A percentile compares a stretch with the other conserved stretches of the same genome.
Conservation (phyloP, 2,329 filamentous ascomycete species). For the Cordyceps farinosa region DNA sequence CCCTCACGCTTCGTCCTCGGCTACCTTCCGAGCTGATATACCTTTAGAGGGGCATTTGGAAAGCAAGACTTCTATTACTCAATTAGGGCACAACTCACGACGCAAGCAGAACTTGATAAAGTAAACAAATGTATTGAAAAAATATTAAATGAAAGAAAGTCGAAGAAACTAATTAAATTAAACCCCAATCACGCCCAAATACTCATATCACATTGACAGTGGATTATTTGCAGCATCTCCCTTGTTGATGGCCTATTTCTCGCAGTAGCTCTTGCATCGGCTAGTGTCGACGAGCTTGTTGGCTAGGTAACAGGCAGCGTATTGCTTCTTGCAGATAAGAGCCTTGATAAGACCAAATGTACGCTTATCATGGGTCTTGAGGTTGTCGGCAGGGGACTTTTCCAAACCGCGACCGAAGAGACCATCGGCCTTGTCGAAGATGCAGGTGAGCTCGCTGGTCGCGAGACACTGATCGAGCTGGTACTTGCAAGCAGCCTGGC, state of each 20-base stretch:
- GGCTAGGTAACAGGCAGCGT: constrained; percentile 12
- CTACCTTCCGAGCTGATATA: no score
- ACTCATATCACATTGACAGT: neutral
- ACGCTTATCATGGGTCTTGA: constrained; percentile 10
- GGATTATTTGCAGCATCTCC: neutral
- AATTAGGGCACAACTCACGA: no score
- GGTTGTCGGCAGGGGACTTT: neutral
- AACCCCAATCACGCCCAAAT: neutral
- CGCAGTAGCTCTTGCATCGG: constrained; percentile 3
- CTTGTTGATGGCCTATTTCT: neutral
- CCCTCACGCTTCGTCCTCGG: no score
- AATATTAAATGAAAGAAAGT: constrained; percentile 3
- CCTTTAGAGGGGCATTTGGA: no score
- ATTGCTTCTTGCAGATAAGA: constrained; percentile 17
- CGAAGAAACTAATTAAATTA: neutral
- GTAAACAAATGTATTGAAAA: neutral
- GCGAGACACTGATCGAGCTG: constrained; percentile 12
- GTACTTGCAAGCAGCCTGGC: constrained; percentile 16
- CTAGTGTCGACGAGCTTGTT: neutral
- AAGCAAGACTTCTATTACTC: no score
- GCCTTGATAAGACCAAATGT: constrained; percentile 11
- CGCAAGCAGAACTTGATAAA: neutral
- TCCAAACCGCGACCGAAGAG: neutral
- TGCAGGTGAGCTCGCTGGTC: neutral
- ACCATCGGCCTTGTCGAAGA: constrained; percentile 8